Evolutionary conservation across 176 grass and related monocot species (phyloP), one percentile per base, ranked within the genome.

Genomic region (Ensete glaucum): DNA sequence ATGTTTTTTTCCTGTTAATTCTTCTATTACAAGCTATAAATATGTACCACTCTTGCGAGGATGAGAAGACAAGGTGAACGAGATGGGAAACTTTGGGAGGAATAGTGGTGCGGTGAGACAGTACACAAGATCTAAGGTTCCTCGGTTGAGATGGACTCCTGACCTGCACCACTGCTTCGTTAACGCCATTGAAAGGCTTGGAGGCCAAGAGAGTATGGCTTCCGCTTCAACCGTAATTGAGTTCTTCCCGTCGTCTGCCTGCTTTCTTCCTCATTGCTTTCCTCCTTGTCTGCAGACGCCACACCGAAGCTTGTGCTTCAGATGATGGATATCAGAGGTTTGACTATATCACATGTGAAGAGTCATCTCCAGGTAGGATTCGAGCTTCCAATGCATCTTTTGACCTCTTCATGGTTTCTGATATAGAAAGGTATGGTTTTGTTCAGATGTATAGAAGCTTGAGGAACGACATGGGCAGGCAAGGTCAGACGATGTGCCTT

Each of bases 291-390:
- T 80, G 43, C 76, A 99, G 95, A 89, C 72, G 91, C 95, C 27
- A 99, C 95, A 10, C 95, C 95, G 9, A 99, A 99, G 87, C 88
- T 82, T 54, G 88, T 99, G 54, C 85, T 99, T 29, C 79, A 81
- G 74, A 24, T 91, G 78, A 99, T 99, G 95, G 84, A 74, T 71
- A 88, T 84, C 17, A 88, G 80, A 71, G 95, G 81, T 15, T 80
- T 99, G 9, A 99, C 85, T 57, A 94, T 99, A 85, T 91, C 91
- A 81, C 95, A 99, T 77, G 89, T 99, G 72, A 99, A 99, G 81
- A 94, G 91, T 78, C 95, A 99, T 69, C 91, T 99, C 52, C 95
- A 99, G 90, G 95, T 99, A 29, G 11, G 17, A 77, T 54, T 62
- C 19, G 34, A 43, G 4, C 34, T 43, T 43, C 34, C 34, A 43